phyloP scores from a whole-genome alignment of 2,329 filamentous ascomycete genomes.

The Neonectria sp. region DNA sequence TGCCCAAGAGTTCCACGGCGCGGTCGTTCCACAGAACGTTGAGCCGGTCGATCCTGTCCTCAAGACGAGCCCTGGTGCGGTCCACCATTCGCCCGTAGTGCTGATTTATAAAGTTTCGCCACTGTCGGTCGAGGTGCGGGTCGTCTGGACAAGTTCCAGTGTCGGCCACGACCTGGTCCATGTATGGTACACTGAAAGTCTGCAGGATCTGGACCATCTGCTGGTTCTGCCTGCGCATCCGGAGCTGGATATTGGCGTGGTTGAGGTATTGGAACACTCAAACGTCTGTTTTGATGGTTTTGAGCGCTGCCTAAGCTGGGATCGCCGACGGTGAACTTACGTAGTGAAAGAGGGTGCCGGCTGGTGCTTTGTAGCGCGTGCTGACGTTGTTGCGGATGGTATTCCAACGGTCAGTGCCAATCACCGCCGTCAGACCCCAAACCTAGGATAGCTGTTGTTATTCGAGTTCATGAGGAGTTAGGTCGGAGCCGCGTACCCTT shows the following conservation, averaged over 20 bases:
- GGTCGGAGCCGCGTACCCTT: neutral
- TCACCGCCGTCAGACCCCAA: neutral
- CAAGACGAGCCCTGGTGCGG: neutral
- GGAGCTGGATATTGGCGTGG: constrained; percentile 10
- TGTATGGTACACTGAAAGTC: neutral
- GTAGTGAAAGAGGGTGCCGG: neutral
- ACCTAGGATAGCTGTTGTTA: neutral
- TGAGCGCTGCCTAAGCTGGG: neutral
- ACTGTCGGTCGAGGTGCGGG: neutral
- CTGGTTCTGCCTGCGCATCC: constrained; percentile 17
- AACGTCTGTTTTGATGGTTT: neutral
- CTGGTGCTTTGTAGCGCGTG: neutral
- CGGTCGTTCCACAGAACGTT: neutral
- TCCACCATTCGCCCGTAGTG: neutral
- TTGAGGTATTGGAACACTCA: constrained; percentile 17
- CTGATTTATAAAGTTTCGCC: neutral
- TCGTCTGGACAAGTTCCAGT: neutral
- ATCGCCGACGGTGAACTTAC: neutral
- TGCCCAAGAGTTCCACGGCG: neutral
- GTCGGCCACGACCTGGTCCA: neutral
- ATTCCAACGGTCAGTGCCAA: neutral
- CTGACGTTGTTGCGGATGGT: neutral
- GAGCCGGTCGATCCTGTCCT: neutral
- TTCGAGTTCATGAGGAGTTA: neutral
- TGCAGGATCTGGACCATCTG: constrained; percentile 5